Conservation (phyloP, 2,329 filamentous ascomycete species). For the Aspergillus pseudoviridinutans region DNA sequence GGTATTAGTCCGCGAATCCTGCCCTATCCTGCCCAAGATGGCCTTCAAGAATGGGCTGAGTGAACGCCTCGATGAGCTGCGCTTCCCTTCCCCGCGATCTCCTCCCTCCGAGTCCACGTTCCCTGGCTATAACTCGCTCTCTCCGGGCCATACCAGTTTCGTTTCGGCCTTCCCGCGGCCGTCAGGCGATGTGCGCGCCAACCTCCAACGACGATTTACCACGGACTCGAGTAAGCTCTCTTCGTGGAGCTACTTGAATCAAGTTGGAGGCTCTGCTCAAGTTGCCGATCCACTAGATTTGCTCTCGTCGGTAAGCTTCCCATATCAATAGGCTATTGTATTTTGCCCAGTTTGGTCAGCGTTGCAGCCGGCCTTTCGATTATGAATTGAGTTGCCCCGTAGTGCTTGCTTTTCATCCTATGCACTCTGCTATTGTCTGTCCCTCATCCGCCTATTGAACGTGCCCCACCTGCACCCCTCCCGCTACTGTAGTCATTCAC, state of each 20-base stretch:
- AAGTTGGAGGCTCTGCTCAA: slow-evolving; percentile 43
- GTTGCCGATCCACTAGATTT: slow-evolving; percentile 52
- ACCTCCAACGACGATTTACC: slow-evolving; percentile 87
- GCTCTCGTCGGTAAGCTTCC: slow-evolving; percentile 49
- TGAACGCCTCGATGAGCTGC: slow-evolving; percentile 72
- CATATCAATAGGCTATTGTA: background rate
- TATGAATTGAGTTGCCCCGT: background rate
- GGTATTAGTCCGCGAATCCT: slow-evolving; percentile 28
- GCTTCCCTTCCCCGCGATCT: slow-evolving; percentile 73
- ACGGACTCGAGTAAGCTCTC: slow-evolving; percentile 83
- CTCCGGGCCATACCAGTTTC: slow-evolving; percentile 62
- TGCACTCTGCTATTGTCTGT: background rate
- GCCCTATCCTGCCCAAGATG: slow-evolving; percentile 47
- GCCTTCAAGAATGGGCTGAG: slow-evolving; percentile 60
- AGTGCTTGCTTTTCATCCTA: background rate
- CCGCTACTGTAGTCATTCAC: slow-evolving; percentile 3
- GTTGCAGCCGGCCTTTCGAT: background rate
- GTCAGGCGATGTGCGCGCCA: slow-evolving; percentile 67
- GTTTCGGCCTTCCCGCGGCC: slow-evolving; percentile 54
- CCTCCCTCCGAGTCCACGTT: slow-evolving; percentile 72
- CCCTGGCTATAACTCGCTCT: slow-evolving; percentile 69
- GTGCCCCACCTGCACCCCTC: background rate
- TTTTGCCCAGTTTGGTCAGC: background rate
- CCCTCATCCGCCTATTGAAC: background rate
- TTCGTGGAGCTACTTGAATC: slow-evolving; percentile 64